Evolutionary conservation across 108 stramenopile species (phyloP), one percentile per base, ranked within the genome.

Genomic region (Skeletonema menzelii): DNA sequence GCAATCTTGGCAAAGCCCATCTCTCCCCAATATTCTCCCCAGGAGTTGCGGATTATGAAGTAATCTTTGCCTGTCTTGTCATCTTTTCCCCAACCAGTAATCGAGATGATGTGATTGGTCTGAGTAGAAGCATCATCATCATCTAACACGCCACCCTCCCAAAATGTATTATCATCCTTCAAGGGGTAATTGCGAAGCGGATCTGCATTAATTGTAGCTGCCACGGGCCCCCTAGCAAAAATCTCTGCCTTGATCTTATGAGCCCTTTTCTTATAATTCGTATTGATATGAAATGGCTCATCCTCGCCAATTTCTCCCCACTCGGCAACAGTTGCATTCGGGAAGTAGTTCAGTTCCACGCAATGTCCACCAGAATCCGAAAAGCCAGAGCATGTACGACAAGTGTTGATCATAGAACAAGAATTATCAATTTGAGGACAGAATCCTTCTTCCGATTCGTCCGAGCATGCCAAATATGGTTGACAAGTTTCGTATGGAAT

Each of bases 1-100:
- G 85, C 84, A 42, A 97, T 65, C 8, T 84, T 77, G 69, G 86
- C 83, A 58, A 87, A 97, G 2, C 84, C 84, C 79, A 84, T 80
- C 63, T 90, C 89, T 26, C 84, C 87, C 82, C 82, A 87, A 40
- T 87, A 86, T n/a, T 80, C 47, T 7, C 82, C 79, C 90, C 88
- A 91, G 20, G 80, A 80, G 80, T 98, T 97, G 40, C 97, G 82
- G 44, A 96, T 75, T 70, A 97, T 94, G 96, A 96, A 98, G 70
- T 95, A 89, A 59, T 80, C 63, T 37, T 64, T 82, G 13, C 87
- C 83, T 8, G 78, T 77, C 24, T 86, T 77, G 30, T 79, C 69
- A 73, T 97, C 90, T 40, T 65, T 75, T 3, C 96, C 97, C 95
- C 92, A 98, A 8, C 97, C 97, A 13, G 90, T 91, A 68, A 97